A percentile compares a stretch with the other conserved stretches of the same genome.
phyloP scores from a whole-genome alignment of 805 yeast genomes.

The Diddensiella santjacobensis region DNA sequence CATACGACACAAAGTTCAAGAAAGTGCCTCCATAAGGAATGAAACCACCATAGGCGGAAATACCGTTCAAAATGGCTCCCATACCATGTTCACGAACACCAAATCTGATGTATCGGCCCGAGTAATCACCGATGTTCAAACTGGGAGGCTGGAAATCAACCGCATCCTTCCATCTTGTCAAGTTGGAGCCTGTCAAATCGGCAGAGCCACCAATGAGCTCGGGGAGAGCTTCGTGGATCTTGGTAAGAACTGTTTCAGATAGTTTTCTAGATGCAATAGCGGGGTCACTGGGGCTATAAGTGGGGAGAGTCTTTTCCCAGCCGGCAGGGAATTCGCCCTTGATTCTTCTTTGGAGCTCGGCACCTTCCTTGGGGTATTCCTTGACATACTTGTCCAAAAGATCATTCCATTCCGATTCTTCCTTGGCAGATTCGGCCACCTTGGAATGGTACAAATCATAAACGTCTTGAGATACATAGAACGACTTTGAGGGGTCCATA shows the following conservation, averaged over 20 bases:
- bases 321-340: slow-evolving; percentile 65
- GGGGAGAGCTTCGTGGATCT: slow-evolving; percentile 63
- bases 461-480: slow-evolving; percentile 80
- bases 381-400: slow-evolving; percentile 56
- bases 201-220: slow-evolving; percentile 98
- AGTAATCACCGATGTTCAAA: slow-evolving; percentile 74
- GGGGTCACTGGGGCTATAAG: slow-evolving; percentile 69
- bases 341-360: slow-evolving; percentile 76
- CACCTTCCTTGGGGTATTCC: slow-evolving; percentile 74
- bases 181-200: slow-evolving; percentile 94
- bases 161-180: slow-evolving; percentile 81
- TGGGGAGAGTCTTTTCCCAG: slow-evolving; percentile 78
- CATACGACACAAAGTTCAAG: slow-evolving; percentile 78
- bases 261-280: slow-evolving; percentile 93
- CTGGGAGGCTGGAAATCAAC: slow-evolving; percentile 89
- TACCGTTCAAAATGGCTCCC: slow-evolving; percentile 99
- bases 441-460: slow-evolving; percentile 57
- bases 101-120: slow-evolving; percentile 92
- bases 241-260: slow-evolving; percentile 72
- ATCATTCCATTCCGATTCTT: slow-evolving; percentile 72
- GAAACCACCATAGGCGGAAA: slow-evolving; percentile 81
- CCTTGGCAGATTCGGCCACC: slow-evolving; percentile 58
- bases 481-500: slow-evolving; percentile 79
- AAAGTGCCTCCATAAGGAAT: slow-evolving; percentile 96
- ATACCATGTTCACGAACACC: slow-evolving; percentile 99